These are phyloP conservation scores for Cupressus sempervirens DNA, from an alignment of 75 land plant genomes.

Conservation along the genomic window DNA sequence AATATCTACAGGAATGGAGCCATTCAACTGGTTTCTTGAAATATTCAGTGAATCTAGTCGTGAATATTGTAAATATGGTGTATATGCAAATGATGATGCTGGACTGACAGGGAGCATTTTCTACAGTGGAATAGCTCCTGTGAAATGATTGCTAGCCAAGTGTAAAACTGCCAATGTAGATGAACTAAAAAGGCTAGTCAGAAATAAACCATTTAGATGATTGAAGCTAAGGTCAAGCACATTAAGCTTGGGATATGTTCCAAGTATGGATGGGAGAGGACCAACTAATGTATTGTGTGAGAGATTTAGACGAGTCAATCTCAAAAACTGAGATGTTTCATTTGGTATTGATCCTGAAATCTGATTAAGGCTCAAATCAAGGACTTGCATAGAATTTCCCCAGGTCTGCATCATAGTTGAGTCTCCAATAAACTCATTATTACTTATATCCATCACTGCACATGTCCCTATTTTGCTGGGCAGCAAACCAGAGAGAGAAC, in stretches of 20 bases:
- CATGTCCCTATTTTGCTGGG: slow-evolving; percentile 69
- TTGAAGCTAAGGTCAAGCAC: slow-evolving; percentile 77
- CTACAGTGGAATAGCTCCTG: slow-evolving; percentile 40
- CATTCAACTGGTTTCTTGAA: slow-evolving; percentile 63
- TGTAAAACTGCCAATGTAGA: slow-evolving; percentile 55
- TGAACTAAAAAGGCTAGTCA: slow-evolving; percentile 39
- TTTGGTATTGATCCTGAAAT: slow-evolving; percentile 66
- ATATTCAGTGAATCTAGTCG: slow-evolving; percentile 62
- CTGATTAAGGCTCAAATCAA: slow-evolving; percentile 80
- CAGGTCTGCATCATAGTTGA: slow-evolving; percentile 57
- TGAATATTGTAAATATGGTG: slow-evolving; percentile 12
- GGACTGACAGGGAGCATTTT: slow-evolving; percentile 20
- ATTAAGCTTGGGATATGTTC: slow-evolving; percentile 50
- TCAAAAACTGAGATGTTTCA: slow-evolving; percentile 55
- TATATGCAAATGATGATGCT: slow-evolving; percentile 4
- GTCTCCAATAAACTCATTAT: slow-evolving; percentile 69
- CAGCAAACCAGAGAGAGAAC: slow-evolving; percentile 69
- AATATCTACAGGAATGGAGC: slow-evolving; percentile 61
- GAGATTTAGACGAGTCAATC: slow-evolving; percentile 55
- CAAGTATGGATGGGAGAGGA: slow-evolving; percentile 48
- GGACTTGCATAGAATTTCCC: slow-evolving; percentile 55
- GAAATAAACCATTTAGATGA: slow-evolving; percentile 57
- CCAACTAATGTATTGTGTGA: slow-evolving; percentile 58
- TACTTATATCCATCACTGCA: slow-evolving; percentile 72
- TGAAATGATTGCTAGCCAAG: slow-evolving; percentile 57